A percentile compares a stretch with the other conserved stretches of the same genome.
These are phyloP conservation scores for Larix kaempferi DNA, from an alignment of 75 land plant species.

Conservation along the genomic window DNA sequence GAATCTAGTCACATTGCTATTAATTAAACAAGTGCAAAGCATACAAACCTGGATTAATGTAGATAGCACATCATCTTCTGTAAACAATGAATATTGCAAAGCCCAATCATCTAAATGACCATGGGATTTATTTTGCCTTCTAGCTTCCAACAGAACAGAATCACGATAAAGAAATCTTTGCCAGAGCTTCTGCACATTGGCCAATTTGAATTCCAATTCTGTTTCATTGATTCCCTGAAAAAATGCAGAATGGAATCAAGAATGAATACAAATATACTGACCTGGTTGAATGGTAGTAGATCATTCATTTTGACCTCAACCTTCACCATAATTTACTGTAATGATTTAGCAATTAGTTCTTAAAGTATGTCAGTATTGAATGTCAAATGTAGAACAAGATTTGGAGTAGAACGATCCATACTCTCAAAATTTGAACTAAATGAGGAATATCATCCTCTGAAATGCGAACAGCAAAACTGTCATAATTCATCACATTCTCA, in stretches of 20 bases:
- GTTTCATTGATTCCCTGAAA: constrained; percentile 63
- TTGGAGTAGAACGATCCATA: constrained; percentile 17
- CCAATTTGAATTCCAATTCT: constrained; percentile 64
- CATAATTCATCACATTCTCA: constrained; percentile 88
- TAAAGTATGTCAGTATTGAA: background rate
- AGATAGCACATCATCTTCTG: constrained; percentile 84
- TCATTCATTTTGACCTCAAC: constrained; percentile 4
- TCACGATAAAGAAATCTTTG: constrained; percentile 81
- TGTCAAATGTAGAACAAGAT: background rate
- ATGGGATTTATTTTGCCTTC: constrained; percentile 52
- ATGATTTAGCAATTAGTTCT: background rate
- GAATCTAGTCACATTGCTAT: constrained; percentile 1
- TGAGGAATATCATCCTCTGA: constrained; percentile 82
- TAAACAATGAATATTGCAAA: constrained; percentile 38
- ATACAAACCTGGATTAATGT: constrained; percentile 80
- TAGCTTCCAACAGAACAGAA: constrained; percentile 76
- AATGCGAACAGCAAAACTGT: constrained; percentile 82
- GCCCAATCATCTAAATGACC: constrained; percentile 62
- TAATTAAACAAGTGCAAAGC: background rate
- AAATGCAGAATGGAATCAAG: constrained; percentile 2
- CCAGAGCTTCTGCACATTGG: constrained; percentile 68
- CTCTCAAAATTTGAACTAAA: constrained; percentile 68
- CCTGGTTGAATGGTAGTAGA: background rate
- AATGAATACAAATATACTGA: background rate
- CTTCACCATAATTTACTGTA: background rate